A percentile compares a stretch with the other conserved stretches of the same genome.
Conservation (phyloP, 2,329 filamentous ascomycete genomes). For the Ophiostoma himal-ulmi region DNA sequence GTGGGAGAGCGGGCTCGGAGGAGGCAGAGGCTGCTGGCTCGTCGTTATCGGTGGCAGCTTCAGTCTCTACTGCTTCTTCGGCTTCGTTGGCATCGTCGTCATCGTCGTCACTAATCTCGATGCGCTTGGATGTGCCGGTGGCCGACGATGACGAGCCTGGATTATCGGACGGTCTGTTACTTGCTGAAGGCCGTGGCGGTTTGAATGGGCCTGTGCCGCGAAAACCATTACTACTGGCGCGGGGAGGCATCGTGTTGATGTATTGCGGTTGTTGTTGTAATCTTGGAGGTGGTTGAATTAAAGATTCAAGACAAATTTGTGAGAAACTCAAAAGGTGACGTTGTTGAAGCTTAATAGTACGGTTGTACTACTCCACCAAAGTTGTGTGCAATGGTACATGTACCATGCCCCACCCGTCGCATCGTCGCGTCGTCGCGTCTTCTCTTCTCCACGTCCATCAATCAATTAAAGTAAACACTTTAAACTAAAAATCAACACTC, state of each 20-base stretch:
- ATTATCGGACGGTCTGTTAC: not conserved
- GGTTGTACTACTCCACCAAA: not conserved
- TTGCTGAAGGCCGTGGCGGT: conserved; percentile 21
- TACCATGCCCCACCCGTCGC: not conserved
- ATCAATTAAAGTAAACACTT: conserved; percentile 9
- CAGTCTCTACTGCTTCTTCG: not conserved
- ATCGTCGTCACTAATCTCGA: conserved; percentile 16
- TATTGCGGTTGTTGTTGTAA: not conserved
- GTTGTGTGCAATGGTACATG: conserved; percentile 9
- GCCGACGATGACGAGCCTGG: not conserved
- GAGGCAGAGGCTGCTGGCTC: conserved; percentile 23
- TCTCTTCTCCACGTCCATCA: not conserved
- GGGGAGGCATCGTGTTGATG: not conserved
- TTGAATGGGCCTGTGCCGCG: conserved; percentile 22
- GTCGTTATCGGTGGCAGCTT: conserved; percentile 9
- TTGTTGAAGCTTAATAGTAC: not conserved
- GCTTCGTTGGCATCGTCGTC: not conserved
- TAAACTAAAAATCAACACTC: no score
- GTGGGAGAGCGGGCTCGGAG: conserved; percentile 51
- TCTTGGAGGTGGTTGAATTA: not conserved
- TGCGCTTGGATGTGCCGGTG: not conserved
- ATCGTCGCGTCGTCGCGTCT: conserved; percentile 6
- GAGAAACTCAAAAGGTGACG: not conserved
- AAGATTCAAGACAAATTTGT: not conserved
- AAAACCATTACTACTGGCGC: conserved; percentile 12